Conservation (phyloP, 345 rosid genomes). For the Populus tremula region DNA sequence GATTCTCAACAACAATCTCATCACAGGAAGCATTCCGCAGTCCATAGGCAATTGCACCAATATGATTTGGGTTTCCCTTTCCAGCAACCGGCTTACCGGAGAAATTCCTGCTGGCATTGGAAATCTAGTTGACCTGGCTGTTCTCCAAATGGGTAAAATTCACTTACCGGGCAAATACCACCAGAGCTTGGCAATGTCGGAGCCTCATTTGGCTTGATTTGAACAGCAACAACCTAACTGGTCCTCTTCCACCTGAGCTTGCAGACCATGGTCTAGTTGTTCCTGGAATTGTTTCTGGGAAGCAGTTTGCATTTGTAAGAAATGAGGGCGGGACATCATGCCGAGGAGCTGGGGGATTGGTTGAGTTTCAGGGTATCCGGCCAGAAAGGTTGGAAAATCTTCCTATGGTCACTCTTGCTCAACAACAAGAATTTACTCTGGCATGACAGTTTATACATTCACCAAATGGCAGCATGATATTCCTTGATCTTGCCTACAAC, state of each 20-base stretch:
- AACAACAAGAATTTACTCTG: conserved; percentile 77
- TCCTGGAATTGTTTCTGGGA: conserved; percentile 86
- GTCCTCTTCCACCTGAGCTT: conserved; percentile 59
- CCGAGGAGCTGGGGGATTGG: conserved; percentile 96
- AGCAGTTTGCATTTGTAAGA: conserved; percentile 88
- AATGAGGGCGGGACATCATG: conserved; percentile 96
- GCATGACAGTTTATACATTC: conserved; percentile 76
- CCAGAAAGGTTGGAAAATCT: conserved; percentile 56
- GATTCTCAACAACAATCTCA: conserved; percentile 82
- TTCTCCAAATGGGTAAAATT: conserved; percentile 87
- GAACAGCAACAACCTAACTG: conserved; percentile 71
- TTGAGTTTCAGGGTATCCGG: conserved; percentile 86
- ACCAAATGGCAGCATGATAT: conserved; percentile 80
- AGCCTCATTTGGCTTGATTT: conserved; percentile 95
- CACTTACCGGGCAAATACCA: conserved; percentile 72
- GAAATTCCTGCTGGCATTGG: conserved; percentile 71
- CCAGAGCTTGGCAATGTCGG: conserved; percentile 65
- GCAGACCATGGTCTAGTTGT: conserved; percentile 65
- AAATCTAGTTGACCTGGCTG: conserved; percentile 57
- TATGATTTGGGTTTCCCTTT: conserved; percentile 89
- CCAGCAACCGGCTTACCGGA: conserved; percentile 69
- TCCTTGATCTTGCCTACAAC: conserved; percentile 86
- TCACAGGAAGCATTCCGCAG: conserved; percentile 65
- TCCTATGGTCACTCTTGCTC: conserved; percentile 90
- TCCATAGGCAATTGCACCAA: conserved; percentile 73